Evolutionary conservation across 1,139 yeast genomes (phyloP).

Genomic region (Diutina neorugosa): DNA sequence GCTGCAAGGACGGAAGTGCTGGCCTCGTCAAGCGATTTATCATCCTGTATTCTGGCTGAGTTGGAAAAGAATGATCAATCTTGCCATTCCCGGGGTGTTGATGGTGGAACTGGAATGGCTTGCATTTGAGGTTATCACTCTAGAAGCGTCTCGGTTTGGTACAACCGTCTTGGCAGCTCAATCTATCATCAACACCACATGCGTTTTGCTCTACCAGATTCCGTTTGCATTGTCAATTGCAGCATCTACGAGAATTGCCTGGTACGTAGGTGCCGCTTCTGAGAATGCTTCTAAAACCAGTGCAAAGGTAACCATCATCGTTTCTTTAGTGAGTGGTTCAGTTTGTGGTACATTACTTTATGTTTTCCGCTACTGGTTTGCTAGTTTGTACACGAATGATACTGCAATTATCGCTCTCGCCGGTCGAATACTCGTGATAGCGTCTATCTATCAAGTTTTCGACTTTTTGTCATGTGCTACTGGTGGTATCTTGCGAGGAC

Average conservation of each 20-base stretch:
- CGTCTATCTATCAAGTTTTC: constrained; percentile 46
- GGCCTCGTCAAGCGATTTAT: constrained; percentile 48
- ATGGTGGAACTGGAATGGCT: constrained; percentile 83
- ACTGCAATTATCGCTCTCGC: constrained; percentile 37
- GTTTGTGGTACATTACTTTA: constrained; percentile 17
- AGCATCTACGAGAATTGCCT: constrained; percentile 65
- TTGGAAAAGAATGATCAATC: constrained; percentile 51
- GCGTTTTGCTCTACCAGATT: constrained; percentile 56
- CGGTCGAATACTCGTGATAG: constrained; percentile 32
- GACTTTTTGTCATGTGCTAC: constrained; percentile 44
- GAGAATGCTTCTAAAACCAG: constrained; percentile 34
- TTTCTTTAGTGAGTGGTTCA: constrained; percentile 33
- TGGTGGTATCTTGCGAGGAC: constrained; percentile 53
- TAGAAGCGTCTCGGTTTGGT: constrained; percentile 52
- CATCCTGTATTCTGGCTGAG: constrained; percentile 21
- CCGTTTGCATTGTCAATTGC: constrained; percentile 71
- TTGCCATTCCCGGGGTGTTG: constrained; percentile 71
- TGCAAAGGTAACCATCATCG: constrained; percentile 25
- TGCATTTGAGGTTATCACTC: constrained; percentile 72
- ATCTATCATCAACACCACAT: constrained; percentile 57
- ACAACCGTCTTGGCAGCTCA: constrained; percentile 62
- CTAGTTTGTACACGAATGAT: constrained; percentile 40
- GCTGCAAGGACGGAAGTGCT: constrained; percentile 55
- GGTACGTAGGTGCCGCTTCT: constrained; percentile 65
- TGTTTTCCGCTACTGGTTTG: constrained; percentile 21